A percentile compares a stretch with the other conserved stretches of the same genome.
These are phyloP conservation scores for Polygonum maritimum DNA, from an alignment of 148 eudicot genomes.

Conservation along the genomic window DNA sequence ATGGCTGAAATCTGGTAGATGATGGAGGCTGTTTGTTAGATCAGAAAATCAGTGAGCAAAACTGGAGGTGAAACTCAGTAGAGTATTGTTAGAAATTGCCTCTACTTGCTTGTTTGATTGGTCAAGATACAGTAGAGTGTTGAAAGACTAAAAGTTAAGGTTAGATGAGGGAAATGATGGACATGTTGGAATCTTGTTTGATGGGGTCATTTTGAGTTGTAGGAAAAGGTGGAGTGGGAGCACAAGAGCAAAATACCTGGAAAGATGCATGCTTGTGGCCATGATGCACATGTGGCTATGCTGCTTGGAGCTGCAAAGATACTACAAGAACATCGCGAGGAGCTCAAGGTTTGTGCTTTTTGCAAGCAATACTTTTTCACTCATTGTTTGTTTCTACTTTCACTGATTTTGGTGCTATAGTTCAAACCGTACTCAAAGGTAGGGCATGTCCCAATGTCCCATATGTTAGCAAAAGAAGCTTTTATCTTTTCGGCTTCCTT, in stretches of 20 bases:
- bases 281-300: slow-evolving; percentile 54
- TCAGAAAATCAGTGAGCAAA: neutral
- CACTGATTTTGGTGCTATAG: neutral
- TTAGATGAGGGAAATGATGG: neutral
- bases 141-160: neutral
- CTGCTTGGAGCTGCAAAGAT: slow-evolving; percentile 54
- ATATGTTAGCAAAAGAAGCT: neutral
- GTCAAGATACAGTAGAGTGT: neutral
- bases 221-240: slow-evolving; percentile 57
- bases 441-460: no score
- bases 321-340: slow-evolving; percentile 33
- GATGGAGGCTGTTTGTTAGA: neutral
- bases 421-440: no score
- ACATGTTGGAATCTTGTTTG: neutral
- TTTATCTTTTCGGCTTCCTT: neutral
- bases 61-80: no score
- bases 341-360: slow-evolving; percentile 29
- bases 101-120: neutral
- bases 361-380: neutral
- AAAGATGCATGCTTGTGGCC: slow-evolving; percentile 58
- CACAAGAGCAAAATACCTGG: slow-evolving; percentile 50
- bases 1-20: neutral
- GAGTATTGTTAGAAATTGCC: no score
- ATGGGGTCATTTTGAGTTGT: neutral
- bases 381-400: neutral